phyloP scores from a whole-genome alignment of 441 rosid species.

The Populus hybrid region DNA sequence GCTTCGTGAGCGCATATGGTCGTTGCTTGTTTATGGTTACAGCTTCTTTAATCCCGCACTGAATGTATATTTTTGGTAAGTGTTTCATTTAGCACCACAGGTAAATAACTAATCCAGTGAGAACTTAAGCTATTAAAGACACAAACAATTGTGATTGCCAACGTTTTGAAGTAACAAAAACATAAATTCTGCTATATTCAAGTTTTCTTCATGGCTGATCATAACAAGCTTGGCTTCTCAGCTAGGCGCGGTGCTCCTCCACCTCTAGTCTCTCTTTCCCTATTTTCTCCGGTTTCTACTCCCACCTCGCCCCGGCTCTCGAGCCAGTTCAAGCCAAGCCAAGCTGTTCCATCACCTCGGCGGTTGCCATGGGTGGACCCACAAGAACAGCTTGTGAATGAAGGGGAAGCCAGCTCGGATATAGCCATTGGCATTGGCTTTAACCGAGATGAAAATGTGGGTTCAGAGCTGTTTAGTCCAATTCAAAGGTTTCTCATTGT shows the following conservation, averaged over 20 bases:
- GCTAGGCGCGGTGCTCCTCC: slow-evolving; percentile 22
- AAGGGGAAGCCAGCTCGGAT: slow-evolving; percentile 65
- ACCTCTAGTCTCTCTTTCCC: slow-evolving; percentile 42
- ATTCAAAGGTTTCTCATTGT: slow-evolving; percentile 73
- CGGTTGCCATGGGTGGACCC: slow-evolving; percentile 60
- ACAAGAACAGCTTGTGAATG: slow-evolving; percentile 59
- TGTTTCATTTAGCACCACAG: not conserved
- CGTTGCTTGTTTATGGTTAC: not conserved
- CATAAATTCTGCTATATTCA: slow-evolving; percentile 15
- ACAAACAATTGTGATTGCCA: not conserved
- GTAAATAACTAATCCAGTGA: not conserved
- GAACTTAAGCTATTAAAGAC: not conserved
- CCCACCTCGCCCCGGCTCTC: slow-evolving; percentile 59
- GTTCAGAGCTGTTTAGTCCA: slow-evolving; percentile 81
- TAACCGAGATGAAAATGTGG: slow-evolving; percentile 44
- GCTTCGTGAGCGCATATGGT: not conserved
- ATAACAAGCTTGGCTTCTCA: slow-evolving; percentile 25
- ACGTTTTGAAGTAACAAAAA: not conserved
- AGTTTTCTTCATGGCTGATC: slow-evolving; percentile 17
- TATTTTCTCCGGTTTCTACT: slow-evolving; percentile 41
- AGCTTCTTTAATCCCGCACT: not conserved
- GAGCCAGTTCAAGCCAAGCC: slow-evolving; percentile 39
- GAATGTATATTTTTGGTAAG: not conserved
- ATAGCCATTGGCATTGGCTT: slow-evolving; percentile 36
- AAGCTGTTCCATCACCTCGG: slow-evolving; percentile 39